Evolutionary conservation across 345 rosid genomes (phyloP), one percentile per base, ranked within the genome.

Genomic region (Rhizophora mangle): DNA sequence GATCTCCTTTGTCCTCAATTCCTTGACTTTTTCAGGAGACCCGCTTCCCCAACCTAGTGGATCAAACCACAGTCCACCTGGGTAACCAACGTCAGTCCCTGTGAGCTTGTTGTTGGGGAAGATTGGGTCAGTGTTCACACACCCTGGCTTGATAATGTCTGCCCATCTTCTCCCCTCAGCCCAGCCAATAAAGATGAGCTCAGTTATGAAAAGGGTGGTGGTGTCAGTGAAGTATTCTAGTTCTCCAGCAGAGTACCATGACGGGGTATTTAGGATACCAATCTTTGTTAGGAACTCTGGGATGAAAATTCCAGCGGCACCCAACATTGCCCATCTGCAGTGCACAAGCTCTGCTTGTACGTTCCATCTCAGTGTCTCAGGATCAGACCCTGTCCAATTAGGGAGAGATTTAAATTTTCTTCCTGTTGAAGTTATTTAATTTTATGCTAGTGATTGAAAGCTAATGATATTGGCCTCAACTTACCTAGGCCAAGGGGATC

Each of bases 111-210:
- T 92, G 92, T 95, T 85, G 22, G 99, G 96, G 91, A 95, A 95
- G 67, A 95, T 77, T 3, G 98, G 96, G 80, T 92, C 97, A 1
- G 98, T 95, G 85, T 95, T 95, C 6, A 92, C 99, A 36, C 92
- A 84, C 19, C 99, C 96, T 39, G 99, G 97, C 80, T 95, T 95
- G 73, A 95, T 71, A 60, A 95, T 92, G 68, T 95, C 99, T 0
- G 97, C 96, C 97, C 96, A 95, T 79, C 99, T 81, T 68, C 98
- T 82, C 2, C 99, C 99, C 79, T 95, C 99, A 0, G 97, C 96
- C 99, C 96, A 95, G 39, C 96, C 98, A 54, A 95, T 92, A 72
- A 95, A 85, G 43, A 95, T 74, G 58, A 92, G 70, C 88, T 90
- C 97, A 10, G 89, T 80, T 16, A 89, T 24, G 60, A 56, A 56